A percentile compares a stretch with the other conserved stretches of the same genome.
Conservation (phyloP, 2,329 filamentous ascomycete genomes). For the Fusarium liriodendri region DNA sequence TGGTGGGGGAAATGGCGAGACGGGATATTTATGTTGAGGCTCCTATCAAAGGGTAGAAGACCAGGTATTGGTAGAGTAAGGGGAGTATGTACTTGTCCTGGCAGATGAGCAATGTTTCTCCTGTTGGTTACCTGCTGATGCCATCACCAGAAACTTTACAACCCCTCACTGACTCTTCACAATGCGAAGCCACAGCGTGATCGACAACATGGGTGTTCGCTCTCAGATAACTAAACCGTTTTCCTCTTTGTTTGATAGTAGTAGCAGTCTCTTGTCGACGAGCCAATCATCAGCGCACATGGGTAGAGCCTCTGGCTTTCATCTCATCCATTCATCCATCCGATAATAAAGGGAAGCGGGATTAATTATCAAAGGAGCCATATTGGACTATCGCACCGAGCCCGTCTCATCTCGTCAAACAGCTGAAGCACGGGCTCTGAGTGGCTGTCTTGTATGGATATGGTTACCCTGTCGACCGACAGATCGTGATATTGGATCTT, state of each 20-base stretch:
- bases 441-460: conserved; percentile 11
- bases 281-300: conserved; percentile 49
- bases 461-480: conserved; percentile 7
- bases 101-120: not conserved
- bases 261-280: conserved; percentile 11
- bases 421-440: conserved; percentile 29
- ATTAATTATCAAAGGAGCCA: conserved; percentile 5
- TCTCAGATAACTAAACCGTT: conserved; percentile 13
- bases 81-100: not conserved
- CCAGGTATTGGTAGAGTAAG: not conserved
- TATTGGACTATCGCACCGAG: not conserved
- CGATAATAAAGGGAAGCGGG: not conserved
- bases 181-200: conserved; percentile 18
- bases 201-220: conserved; percentile 30
- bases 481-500: not conserved
- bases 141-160: not conserved
- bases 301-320: conserved; percentile 32
- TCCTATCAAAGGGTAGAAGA: not conserved
- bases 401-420: conserved; percentile 27
- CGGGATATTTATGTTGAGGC: conserved; percentile 1
- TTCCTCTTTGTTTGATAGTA: conserved; percentile 5
- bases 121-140: not conserved
- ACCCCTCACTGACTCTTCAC: not conserved
- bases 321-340: conserved; percentile 17
- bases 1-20: conserved; percentile 24